Base-by-base conservation (phyloP, 148 eudicot genomes). In the Linanthus parryae region DNA sequence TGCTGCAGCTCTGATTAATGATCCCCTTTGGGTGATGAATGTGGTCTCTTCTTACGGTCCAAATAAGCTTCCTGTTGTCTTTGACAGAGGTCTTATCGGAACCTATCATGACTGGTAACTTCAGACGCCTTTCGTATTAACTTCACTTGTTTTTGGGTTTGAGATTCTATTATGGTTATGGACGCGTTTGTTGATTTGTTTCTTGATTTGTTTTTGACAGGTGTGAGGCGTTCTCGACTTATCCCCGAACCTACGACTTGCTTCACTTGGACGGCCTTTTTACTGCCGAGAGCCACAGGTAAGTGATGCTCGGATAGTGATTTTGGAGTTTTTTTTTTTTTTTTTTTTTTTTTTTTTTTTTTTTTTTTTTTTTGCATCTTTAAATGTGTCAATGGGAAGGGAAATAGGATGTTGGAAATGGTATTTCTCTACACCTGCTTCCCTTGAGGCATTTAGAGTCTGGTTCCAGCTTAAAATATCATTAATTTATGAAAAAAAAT, bases 221-320 rank as follows among this genome's bases (percentile, higher is more conserved):
- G 98, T 92, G 98, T 42, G 98, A 92, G 70, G 94, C 98, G 39
- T 87, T 92, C 70, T 92, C 98, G n/a, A 87, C 98, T 14, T 92
- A 92, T 66, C 98, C 98, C 58, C 81, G 98, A 40, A 92, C 98
- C 4, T 92, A 92, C 33, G 98, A 92, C 70, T 90, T 92, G 25
- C 86, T 91, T 51, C 98, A 92, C 62, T 55, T 75, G 8, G 96
- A 87, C 55, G 81, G 81, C 28, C 82, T 84, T 52, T 87, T 92
- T 67, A 87, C 90, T 7, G 72, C 90, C 29, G 98, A 92, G 74
- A 81, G 83, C 69, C 88, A 92, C 21, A 87, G 98, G 98, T 87
- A 81, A 52, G 37, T n/a, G n/a, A n/a, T n/a, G n/a, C n/a, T n/a
- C n/a, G n/a, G n/a, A n/a, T n/a, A n/a, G n/a, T n/a, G n/a, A n/a